Conservation (phyloP, 495 filamentous ascomycete species). For the Venustampulla echinocandica region DNA sequence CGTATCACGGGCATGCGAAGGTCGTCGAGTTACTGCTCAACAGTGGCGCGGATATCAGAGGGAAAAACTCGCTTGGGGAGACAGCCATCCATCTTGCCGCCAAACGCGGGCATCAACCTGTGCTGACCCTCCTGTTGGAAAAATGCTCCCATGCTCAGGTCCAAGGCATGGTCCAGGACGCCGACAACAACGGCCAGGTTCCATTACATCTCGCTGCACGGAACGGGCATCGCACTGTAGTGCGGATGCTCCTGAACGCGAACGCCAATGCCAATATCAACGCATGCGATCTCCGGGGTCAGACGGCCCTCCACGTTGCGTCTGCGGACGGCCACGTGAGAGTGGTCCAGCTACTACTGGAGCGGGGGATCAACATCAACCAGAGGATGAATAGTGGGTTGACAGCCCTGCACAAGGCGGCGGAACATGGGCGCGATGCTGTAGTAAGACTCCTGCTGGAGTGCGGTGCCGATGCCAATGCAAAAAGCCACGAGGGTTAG, state of each 20-base stretch:
- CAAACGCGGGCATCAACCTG: background rate
- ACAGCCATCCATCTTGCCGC: background rate
- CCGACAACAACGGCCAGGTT: no score
- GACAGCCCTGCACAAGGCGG: conserved; percentile 32
- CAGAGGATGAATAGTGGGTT: background rate
- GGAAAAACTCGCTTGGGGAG: background rate
- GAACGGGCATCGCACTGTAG: background rate
- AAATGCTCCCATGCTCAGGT: background rate
- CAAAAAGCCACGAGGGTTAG: background rate
- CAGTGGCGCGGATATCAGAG: background rate
- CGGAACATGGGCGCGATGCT: conserved; percentile 27
- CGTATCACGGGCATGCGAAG: background rate
- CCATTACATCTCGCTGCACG: no score
- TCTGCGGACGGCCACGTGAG: background rate
- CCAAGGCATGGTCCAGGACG: background rate
- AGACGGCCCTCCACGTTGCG: background rate
- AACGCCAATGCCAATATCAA: no score
- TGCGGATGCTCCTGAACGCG: background rate
- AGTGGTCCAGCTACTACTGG: conserved; percentile 20
- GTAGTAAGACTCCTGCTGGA: conserved; percentile 32
- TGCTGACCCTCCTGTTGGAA: background rate
- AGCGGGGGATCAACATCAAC: conserved; percentile 19
- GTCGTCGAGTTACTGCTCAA: conserved; percentile 1
- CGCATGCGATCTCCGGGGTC: background rate
- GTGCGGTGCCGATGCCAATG: conserved; percentile 28